Evolutionary conservation across 2,329 filamentous ascomycete species (phyloP), one percentile per base, ranked within the genome.

Genomic region (Penicillium sp.): DNA sequence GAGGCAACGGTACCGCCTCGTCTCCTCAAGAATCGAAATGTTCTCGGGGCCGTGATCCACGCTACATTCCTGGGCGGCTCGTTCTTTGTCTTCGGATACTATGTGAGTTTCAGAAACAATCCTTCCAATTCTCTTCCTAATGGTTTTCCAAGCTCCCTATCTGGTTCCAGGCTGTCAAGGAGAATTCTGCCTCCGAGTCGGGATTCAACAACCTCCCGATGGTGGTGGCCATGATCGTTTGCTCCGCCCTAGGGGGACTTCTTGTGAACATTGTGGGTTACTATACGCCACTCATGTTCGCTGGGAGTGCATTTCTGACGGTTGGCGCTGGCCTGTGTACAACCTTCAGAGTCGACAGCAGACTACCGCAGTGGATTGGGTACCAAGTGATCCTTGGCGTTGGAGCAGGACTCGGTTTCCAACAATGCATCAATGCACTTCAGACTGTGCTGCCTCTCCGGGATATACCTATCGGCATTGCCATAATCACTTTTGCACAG

Each of bases 21-120:
- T 3, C 63, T 79, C 31, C 53, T 73, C 27, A 70, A 58, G 40
- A 69, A 76, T 46, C 70, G 74, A 7, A 75, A 69, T 22, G 70
- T 77, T 1, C 64, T 64, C n/a, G 68, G 68, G 0, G 66, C 71
- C 8, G 72, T 72, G 43, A 49, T 70, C 2, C 73, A 70, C 52
- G 68, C 68, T 3, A 72, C 76, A 46, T 72, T 72, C 52, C 58
- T 73, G 3, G 72, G 72, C 13, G 71, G 70, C 0, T 69, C 72
- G 0, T 67, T 78, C 28, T 68, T 77, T 25, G 61, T 75, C 22
- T 64, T 73, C 34, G 68, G 72, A 3, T 79, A 74, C 58, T 78
- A 77, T 53, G 65, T 66, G 39, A 51, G 64, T 59, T 0, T 3
- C 11, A 4, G 14, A 4, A 16, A n/a, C 12, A 8, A 2, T 3